phyloP scores from a whole-genome alignment of 495 filamentous ascomycete genomes.

The Cercophora samala region DNA sequence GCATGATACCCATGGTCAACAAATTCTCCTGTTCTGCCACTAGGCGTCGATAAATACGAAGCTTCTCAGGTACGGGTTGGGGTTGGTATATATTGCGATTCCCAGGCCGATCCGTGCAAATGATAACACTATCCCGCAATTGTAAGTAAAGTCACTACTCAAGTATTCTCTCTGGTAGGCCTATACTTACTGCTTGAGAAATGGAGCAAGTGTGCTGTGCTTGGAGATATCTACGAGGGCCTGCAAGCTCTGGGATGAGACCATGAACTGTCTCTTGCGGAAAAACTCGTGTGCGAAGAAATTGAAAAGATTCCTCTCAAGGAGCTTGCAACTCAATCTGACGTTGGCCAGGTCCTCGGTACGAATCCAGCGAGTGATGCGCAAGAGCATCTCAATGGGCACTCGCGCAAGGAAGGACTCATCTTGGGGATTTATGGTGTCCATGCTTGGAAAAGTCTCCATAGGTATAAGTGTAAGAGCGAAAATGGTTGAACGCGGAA shows the following conservation, averaged over 20 bases:
- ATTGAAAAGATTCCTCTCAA: conserved; percentile 45
- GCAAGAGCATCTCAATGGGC: conserved; percentile 41
- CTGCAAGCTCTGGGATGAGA: conserved; percentile 45
- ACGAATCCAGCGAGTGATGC: conserved; percentile 41
- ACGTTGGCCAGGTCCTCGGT: conserved; percentile 47
- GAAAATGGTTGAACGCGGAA: too few species aligned
- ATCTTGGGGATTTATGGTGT: conserved; percentile 14
- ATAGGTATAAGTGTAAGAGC: too few species aligned
- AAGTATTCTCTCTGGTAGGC: too few species aligned
- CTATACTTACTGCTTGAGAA: conserved; percentile 33
- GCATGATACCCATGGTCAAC: conserved; percentile 37
- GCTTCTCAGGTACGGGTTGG: neutral
- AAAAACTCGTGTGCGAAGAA: conserved; percentile 54
- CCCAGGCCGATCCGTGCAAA: conserved; percentile 37
- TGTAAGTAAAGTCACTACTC: neutral
- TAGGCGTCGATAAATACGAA: conserved; percentile 1
- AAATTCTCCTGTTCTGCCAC: conserved; percentile 32
- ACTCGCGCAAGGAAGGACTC: conserved; percentile 24
- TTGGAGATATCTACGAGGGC: conserved; percentile 54
- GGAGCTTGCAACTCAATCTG: conserved; percentile 42
- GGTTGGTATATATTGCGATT: neutral
- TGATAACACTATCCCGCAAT: conserved; percentile 36
- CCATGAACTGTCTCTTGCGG: conserved; percentile 54
- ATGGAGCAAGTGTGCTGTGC: conserved; percentile 38
- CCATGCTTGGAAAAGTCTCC: too few species aligned